Conservation (phyloP, 345 rosid genomes). For the Crucihimalaya himalaica region DNA sequence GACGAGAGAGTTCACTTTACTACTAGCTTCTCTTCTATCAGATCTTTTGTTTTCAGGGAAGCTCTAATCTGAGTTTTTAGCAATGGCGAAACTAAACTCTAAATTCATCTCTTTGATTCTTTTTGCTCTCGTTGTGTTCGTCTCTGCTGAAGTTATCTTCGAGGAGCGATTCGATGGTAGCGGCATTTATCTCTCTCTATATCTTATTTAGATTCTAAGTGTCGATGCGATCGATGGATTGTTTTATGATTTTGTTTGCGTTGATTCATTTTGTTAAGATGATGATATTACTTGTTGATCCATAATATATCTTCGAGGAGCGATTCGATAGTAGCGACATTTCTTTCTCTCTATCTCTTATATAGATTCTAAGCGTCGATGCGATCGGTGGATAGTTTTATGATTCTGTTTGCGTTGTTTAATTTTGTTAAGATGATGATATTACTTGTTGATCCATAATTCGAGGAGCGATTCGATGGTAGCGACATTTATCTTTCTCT, state of each 20-base stretch:
- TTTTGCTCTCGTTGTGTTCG: conserved; percentile 47
- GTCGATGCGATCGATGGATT: not conserved
- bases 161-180: conserved; percentile 93
- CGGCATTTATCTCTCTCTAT: not conserved
- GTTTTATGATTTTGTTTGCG: conserved; percentile 31
- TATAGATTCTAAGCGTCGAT: not conserved
- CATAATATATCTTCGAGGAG: conserved; percentile 42
- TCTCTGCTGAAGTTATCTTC: conserved; percentile 73
- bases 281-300: not conserved
- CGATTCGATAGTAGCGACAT: conserved; percentile 70
- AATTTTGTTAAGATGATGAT: not conserved
- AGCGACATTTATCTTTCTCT: conserved; percentile 18
- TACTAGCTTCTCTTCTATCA: too few species aligned
- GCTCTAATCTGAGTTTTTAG: conserved; percentile 35
- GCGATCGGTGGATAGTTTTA: not conserved
- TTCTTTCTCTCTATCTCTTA: not conserved
- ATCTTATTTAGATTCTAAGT: not conserved
- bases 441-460: conserved; percentile 18
- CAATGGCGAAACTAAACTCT: conserved; percentile 54
- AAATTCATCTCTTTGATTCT: conserved; percentile 41
- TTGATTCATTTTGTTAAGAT: not conserved
- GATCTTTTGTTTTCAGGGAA: conserved; percentile 10
- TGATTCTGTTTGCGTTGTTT: conserved; percentile 32
- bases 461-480: conserved; percentile 95
- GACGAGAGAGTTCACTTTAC: too few species aligned